A percentile compares a stretch with the other conserved stretches of the same genome.
Conservation (phyloP, 306 rosid species). For the Lathyrus tuberosus region DNA sequence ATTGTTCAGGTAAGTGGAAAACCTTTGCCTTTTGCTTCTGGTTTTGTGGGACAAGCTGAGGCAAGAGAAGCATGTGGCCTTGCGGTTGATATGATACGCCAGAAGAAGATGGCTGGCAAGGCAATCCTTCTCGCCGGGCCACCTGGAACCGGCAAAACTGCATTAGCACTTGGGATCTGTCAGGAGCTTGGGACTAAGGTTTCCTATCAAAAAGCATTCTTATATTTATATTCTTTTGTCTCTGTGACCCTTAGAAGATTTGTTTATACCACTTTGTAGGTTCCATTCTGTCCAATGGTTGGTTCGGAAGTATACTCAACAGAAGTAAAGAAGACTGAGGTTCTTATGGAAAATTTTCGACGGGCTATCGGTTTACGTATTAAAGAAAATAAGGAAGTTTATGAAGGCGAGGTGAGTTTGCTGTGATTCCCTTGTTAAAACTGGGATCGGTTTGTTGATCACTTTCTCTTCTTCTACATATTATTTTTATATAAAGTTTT, state of each 20-base stretch:
- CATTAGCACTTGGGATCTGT: constrained; percentile 87
- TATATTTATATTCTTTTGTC: background rate
- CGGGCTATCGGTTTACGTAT: constrained; percentile 91
- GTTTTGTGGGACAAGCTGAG: constrained; percentile 94
- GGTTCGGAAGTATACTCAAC: constrained; percentile 97
- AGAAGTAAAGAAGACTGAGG: constrained; percentile 96
- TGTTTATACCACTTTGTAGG: constrained; percentile 47
- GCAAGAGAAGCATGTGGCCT: constrained; percentile 96
- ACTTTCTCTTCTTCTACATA: constrained; percentile 15
- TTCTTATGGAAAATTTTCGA: constrained; percentile 90
- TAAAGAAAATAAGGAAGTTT: constrained; percentile 97
- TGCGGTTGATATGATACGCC: constrained; percentile 91
- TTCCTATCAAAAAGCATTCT: background rate
- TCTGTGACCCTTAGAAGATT: background rate
- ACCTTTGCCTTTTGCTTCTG: constrained; percentile 80
- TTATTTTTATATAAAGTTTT: constrained; percentile 26
- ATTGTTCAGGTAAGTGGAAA: constrained; percentile 65
- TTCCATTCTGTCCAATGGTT: constrained; percentile 98
- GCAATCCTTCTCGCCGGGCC: constrained; percentile 98
- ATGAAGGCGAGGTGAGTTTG: constrained; percentile 90
- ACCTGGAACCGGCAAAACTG: constrained; percentile 97
- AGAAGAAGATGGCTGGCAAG: constrained; percentile 96
- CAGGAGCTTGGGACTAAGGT: constrained; percentile 99
- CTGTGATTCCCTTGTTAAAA: constrained; percentile 1
- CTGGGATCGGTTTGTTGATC: constrained; percentile 19